Evolutionary conservation across 2,329 filamentous ascomycete genomes (phyloP), one percentile per base, ranked within the genome.

Genomic region (Claviceps maximensis): DNA sequence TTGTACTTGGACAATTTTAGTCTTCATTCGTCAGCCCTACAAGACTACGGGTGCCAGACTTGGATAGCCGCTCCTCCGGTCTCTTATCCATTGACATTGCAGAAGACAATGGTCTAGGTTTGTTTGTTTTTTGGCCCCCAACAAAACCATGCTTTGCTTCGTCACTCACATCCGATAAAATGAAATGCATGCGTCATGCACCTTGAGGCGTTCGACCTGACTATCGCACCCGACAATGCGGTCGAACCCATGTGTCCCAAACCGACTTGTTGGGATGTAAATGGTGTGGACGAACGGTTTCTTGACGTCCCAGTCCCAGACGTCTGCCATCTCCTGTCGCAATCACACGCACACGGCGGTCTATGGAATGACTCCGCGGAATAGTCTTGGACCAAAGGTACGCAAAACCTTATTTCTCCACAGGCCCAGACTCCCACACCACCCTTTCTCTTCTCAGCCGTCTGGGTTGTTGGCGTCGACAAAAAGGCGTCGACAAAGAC

Each of bases 21-120:
- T 45, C 38, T 23, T 33, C 44, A 47, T 47, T 42, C 31, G 36
- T 55, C 53, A 55, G 53, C 53, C 53, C 50, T 55, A 53, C 53
- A 12, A 48, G 52, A 44, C 36, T 27, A 49, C 47, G 19, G 21
- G 38, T 53, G 52, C 47, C 52, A 47, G 48, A 47, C 23, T 31
- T 44, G 25, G 49, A 25, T 15, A 23, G 9, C 21, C 41, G 2
- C 19, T 29, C 52, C 2, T 29, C n/a, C 25, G 29, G n/a, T n/a
- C 27, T 8, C 8, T 4, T 8, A 29, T 36, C 10, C 36, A 38
- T 8, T 2, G 6, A 17, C 36, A 47, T 50, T 50, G 47, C 52
- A 53, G 52, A 17, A 46, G 41, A 29, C 40, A 41, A 23, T 45
- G 27, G 27, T 29, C 8, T 53, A 19, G 27, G 42, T 40, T 50